Base-by-base conservation (phyloP, 1,284 basidiomycete genomes). In the Puccinia coronata region DNA sequence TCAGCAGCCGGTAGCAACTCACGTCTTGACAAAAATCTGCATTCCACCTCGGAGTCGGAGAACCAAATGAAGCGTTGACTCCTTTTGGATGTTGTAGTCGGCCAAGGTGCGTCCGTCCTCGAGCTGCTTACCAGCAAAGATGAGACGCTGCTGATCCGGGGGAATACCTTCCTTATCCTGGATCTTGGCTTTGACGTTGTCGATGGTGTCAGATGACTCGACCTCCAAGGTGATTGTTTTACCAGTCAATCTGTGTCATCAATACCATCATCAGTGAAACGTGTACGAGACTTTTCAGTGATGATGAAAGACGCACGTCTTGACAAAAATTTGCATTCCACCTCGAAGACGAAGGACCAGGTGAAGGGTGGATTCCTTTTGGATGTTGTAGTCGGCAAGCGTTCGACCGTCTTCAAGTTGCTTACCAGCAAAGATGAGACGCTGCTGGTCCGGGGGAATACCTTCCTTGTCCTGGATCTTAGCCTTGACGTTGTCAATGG, bases 31-130 rank as follows among this genome's bases (percentile, higher is more conserved):
- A n/a, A n/a, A n/a, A n/a, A n/a, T 95, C 88, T 95, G n/a, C n/a
- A n/a, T n/a, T n/a, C n/a, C n/a, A n/a, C n/a, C n/a, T n/a, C n/a
- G n/a, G n/a, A n/a, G n/a, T n/a, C n/a, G n/a, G n/a, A n/a, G n/a
- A n/a, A n/a, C n/a, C n/a, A n/a, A n/a, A n/a, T n/a, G n/a, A n/a
- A n/a, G n/a, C n/a, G n/a, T n/a, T n/a, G n/a, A n/a, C n/a, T n/a
- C n/a, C n/a, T n/a, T n/a, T n/a, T n/a, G 96, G 86, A 98, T 98
- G 90, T 93, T 94, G 89, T 96, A 96, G 88, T 96, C 93, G 82
- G 86, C 85, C 83, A 84, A 73, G 59, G 82, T 72, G 0, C 78
- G 78, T 0, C 87, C 87, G 82, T 87, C 87, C 82, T 87, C 87
- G 57, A 87, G 84, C 84, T 88, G 87, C 84, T 88, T 88, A 67